Evolutionary conservation across 139 green algal species (phyloP).

Genomic region (Chlamydomonas applanata): DNA sequence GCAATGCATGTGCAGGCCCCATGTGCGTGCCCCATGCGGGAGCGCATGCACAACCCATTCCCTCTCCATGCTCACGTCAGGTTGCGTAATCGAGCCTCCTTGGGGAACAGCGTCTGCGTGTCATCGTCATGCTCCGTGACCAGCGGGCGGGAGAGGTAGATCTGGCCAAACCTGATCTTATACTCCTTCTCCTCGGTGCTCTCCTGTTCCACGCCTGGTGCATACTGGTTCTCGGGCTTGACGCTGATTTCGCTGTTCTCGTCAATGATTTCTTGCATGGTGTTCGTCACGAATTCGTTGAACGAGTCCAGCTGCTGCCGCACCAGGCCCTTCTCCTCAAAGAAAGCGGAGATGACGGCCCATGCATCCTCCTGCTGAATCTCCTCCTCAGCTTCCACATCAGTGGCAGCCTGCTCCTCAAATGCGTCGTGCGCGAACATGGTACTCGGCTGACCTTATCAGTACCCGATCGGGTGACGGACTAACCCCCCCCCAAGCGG

Average conservation of each 20-base stretch:
- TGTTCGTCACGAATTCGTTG: slow-evolving; percentile 96
- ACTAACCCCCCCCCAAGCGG: too few relatives aligned
- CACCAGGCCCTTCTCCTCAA: slow-evolving; percentile 95
- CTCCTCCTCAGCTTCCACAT: slow-evolving; percentile 5
- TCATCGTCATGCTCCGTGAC: slow-evolving; percentile 93
- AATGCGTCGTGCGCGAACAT: slow-evolving; percentile 9
- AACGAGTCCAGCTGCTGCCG: slow-evolving; percentile 99
- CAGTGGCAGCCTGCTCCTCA: slow-evolving; percentile 7
- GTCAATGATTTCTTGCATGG: slow-evolving; percentile 69
- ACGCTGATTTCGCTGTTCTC: slow-evolving; percentile 65
- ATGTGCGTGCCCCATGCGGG: background rate
- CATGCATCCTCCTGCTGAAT: slow-evolving; percentile 54
- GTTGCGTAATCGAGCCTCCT: slow-evolving; percentile 93
- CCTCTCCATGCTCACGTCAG: slow-evolving; percentile 80
- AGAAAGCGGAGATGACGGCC: slow-evolving; percentile 76
- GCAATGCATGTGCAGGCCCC: background rate
- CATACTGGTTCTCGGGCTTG: slow-evolving; percentile 81
- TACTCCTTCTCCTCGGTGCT: slow-evolving; percentile 43
- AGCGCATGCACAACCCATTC: too few relatives aligned
- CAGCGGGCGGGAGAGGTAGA: slow-evolving; percentile 92
- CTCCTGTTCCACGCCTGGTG: slow-evolving; percentile 45
- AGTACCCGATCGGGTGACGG: too few relatives aligned
- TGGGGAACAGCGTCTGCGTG: slow-evolving; percentile 87
- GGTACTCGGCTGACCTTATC: background rate
- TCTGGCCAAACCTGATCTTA: slow-evolving; percentile 90